phyloP scores from a whole-genome alignment of 208 protist genomes.

The Acanthamoeba sp. region DNA sequence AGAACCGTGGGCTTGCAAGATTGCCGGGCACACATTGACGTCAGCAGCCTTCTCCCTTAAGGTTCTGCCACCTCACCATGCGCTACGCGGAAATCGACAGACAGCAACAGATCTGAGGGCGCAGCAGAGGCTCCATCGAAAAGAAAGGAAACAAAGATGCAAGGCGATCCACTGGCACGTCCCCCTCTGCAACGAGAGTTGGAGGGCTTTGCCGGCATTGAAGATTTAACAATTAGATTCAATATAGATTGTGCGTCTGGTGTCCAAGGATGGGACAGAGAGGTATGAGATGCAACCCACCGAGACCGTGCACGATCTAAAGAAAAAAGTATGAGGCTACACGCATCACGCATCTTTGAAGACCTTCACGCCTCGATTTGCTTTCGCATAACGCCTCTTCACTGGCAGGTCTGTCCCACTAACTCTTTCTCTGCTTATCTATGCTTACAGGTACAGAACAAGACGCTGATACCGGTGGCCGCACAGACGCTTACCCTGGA shows the following conservation, averaged over 20 bases:
- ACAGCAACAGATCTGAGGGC: too few species aligned
- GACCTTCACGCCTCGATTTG: neutral
- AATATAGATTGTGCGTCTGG: neutral
- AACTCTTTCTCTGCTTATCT: neutral
- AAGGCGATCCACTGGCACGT: neutral
- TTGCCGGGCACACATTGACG: too few species aligned
- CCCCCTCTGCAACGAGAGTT: neutral
- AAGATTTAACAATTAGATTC: neutral
- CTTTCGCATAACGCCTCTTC: neutral
- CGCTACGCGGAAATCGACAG: too few species aligned
- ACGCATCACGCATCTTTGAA: neutral
- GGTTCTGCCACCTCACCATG: too few species aligned
- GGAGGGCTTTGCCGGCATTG: neutral
- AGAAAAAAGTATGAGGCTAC: neutral
- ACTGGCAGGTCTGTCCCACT: neutral
- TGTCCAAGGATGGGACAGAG: constrained; percentile 8
- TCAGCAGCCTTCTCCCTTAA: too few species aligned
- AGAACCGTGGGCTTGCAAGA: too few species aligned
- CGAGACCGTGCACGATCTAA: neutral
- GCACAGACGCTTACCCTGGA: neutral
- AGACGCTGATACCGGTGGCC: neutral
- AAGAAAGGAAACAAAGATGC: neutral
- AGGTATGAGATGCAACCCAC: neutral
- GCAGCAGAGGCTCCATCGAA: too few species aligned
- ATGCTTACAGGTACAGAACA: neutral